Percentiles rank a stretch among this genome's conserved stretches.
These are phyloP conservation scores for Teunomyces cretensis DNA, from an alignment of 805 yeast species.

Conservation along the genomic window DNA sequence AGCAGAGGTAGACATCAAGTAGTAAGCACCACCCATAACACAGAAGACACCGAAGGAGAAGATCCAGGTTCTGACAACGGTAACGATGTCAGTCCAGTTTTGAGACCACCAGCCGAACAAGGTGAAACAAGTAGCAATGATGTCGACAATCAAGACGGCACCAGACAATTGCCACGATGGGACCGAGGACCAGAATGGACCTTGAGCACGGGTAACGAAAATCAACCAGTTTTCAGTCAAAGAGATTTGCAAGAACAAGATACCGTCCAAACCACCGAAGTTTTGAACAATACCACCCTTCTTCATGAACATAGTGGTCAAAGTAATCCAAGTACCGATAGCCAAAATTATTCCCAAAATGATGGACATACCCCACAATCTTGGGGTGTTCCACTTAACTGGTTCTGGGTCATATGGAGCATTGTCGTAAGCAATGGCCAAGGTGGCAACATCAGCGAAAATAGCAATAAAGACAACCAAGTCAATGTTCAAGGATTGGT, in stretches of 20 bases:
- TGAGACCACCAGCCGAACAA: constrained; percentile 98
- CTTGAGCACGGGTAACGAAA: constrained; percentile 94
- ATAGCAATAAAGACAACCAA: constrained; percentile 95
- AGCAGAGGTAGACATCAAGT: constrained; percentile 81
- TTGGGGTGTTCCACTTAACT: constrained; percentile 95
- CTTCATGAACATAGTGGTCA: constrained; percentile 88
- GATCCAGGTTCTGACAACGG: constrained; percentile 92
- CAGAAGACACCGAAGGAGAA: constrained; percentile 98
- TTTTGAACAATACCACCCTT: constrained; percentile 94
- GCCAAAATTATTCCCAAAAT: constrained; percentile 84
- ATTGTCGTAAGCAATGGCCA: constrained; percentile 95
- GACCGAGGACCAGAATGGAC: constrained; percentile 96
- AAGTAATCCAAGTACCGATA: constrained; percentile 89
- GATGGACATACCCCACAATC: constrained; percentile 96
- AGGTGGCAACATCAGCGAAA: constrained; percentile 95
- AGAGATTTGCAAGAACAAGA: constrained; percentile 89
- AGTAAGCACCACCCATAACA: constrained; percentile 94
- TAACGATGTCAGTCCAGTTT: constrained; percentile 94
- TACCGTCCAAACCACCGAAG: constrained; percentile 90
- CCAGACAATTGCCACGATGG: constrained; percentile 98
- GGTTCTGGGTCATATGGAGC: constrained; percentile 94
- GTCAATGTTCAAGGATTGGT: constrained; percentile 82
- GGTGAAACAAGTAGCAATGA: constrained; percentile 89
- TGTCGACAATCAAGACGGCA: constrained; percentile 87
- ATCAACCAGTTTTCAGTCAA: constrained; percentile 97